These are phyloP conservation scores for Scedosporium apiospermum DNA, from an alignment of 2,329 filamentous ascomycete species.

Conservation along the genomic window DNA sequence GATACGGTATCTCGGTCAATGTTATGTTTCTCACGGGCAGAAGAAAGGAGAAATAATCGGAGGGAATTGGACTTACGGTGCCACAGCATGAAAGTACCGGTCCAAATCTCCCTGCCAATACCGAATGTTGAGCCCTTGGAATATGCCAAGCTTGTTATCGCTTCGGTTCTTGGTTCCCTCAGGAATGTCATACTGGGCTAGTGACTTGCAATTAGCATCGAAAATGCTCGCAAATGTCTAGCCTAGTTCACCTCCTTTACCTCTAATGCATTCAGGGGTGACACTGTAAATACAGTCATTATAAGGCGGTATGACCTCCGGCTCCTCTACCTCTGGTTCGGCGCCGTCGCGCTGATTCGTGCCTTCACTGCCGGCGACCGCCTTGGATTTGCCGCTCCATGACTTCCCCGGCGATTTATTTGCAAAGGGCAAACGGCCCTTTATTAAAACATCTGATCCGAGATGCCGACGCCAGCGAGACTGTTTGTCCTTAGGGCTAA, in stretches of 20 bases:
- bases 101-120: slow-evolving; percentile 30
- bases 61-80: slow-evolving; percentile 11
- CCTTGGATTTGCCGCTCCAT: too few relatives aligned
- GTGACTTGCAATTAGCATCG: neutral
- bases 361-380: neutral
- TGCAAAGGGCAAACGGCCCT: neutral
- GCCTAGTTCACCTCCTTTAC: neutral
- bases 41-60: neutral
- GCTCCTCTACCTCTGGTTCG: neutral
- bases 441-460: neutral
- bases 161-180: slow-evolving; percentile 18
- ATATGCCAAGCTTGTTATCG: slow-evolving; percentile 30
- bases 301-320: neutral
- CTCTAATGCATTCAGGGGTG: neutral
- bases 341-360: neutral
- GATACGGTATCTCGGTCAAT: too few relatives aligned
- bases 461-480: neutral
- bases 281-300: neutral
- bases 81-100: slow-evolving; percentile 22
- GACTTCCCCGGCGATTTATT: neutral
- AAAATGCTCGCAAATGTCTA: neutral
- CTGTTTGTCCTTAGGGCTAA: neutral
- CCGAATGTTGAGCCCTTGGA: slow-evolving; percentile 27
- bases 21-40: neutral
- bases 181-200: slow-evolving; percentile 26